Conservation (phyloP, 2,329 filamentous ascomycete species). For the Colletotrichum higginsianum region DNA sequence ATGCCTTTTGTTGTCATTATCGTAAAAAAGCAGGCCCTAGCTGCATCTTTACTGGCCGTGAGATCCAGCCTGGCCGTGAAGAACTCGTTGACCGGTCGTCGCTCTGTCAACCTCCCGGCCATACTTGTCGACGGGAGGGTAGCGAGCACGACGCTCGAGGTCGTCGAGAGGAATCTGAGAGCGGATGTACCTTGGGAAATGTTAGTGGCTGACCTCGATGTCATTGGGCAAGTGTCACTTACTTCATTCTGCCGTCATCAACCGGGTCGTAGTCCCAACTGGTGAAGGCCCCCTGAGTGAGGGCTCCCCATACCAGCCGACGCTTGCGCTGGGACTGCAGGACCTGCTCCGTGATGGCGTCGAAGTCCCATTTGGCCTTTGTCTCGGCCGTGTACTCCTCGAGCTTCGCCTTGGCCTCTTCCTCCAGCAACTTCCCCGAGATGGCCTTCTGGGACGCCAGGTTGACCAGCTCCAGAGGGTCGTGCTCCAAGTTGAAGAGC, state of each 20-base stretch:
- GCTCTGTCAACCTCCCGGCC: slow-evolving; percentile 62
- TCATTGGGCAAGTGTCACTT: slow-evolving; percentile 49
- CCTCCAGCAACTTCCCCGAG: slow-evolving; percentile 55
- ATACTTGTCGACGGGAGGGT: slow-evolving; percentile 73
- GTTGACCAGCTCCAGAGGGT: slow-evolving; percentile 85
- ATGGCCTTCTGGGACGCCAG: slow-evolving; percentile 65
- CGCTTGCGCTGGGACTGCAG: slow-evolving; percentile 84
- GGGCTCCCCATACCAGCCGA: slow-evolving; percentile 83
- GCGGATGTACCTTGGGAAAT: slow-evolving; percentile 80
- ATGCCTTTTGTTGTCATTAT: slow-evolving; percentile 39
- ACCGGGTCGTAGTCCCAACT: slow-evolving; percentile 89
- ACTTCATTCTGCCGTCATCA: slow-evolving; percentile 78
- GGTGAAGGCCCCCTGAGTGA: slow-evolving; percentile 82
- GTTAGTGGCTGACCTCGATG: slow-evolving; percentile 54
- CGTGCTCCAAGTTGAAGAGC: slow-evolving; percentile 83
- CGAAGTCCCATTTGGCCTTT: slow-evolving; percentile 83
- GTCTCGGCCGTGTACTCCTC: slow-evolving; percentile 82
- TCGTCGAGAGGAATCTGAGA: slow-evolving; percentile 86
- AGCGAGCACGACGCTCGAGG: slow-evolving; percentile 82
- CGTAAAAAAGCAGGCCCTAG: slow-evolving; percentile 14
- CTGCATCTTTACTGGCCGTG: slow-evolving; percentile 55
- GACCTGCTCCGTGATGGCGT: slow-evolving; percentile 81
- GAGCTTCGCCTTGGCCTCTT: slow-evolving; percentile 65
- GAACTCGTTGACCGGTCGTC: slow-evolving; percentile 45
- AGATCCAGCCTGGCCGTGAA: slow-evolving; percentile 61